These are phyloP conservation scores for Eimeria maxima DNA, from an alignment of 169 alveolate genomes.

Conservation along the genomic window DNA sequence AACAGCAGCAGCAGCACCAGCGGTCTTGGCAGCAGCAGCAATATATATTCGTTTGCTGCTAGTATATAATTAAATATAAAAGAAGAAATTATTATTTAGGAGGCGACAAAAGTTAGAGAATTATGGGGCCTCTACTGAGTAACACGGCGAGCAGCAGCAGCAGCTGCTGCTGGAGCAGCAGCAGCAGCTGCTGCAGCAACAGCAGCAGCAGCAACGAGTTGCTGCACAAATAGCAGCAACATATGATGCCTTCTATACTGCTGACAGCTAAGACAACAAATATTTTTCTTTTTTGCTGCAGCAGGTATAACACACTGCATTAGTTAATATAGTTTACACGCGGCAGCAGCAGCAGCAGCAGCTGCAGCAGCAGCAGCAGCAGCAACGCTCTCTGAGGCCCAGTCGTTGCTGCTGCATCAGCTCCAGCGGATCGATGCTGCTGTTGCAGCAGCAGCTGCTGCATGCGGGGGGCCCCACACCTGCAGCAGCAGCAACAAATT, in stretches of 20 bases:
- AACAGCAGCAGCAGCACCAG: not conserved
- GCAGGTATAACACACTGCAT: not conserved
- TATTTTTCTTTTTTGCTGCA: not conserved
- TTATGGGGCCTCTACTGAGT: no score
- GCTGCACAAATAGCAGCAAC: not conserved
- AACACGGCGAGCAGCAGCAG: conserved; percentile 2
- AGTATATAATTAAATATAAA: not conserved
- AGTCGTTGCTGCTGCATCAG: not conserved
- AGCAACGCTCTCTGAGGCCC: not conserved
- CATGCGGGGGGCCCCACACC: conserved; percentile 8
- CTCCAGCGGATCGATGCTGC: no score
- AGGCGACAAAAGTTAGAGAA: not conserved
- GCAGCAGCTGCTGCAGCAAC: not conserved
- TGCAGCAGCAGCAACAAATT: not conserved
- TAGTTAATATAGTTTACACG: no score
- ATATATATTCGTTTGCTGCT: not conserved
- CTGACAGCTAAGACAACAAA: not conserved
- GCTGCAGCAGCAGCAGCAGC: conserved; percentile 28
- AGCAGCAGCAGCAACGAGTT: no score
- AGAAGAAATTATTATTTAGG: no score
- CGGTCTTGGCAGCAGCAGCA: no score
- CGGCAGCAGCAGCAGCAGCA: no score
- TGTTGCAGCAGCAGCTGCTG: not conserved
- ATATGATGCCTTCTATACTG: no score
- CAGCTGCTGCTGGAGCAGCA: conserved; percentile 6